These are phyloP conservation scores for Chloranthus sessilifolius DNA, from an alignment of 164 flowering plant genomes.

Conservation along the genomic window DNA sequence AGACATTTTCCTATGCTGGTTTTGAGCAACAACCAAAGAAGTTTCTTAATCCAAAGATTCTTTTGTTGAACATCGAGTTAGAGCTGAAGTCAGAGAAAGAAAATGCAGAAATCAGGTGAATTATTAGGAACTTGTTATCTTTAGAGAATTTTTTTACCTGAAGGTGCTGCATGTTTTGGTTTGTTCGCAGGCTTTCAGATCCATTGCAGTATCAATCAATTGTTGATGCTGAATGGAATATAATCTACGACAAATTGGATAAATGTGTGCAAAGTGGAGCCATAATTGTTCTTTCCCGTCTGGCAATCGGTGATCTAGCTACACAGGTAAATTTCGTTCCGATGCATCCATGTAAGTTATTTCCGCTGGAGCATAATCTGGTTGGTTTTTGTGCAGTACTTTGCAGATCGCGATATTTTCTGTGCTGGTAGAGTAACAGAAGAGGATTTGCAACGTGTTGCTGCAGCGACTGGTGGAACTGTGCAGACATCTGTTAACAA, in stretches of 20 bases:
- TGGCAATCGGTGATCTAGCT: slow-evolving; percentile 95
- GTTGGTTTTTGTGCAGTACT: slow-evolving; percentile 51
- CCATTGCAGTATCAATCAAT: slow-evolving; percentile 95
- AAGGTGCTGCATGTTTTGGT: not conserved
- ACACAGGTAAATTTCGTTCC: slow-evolving; percentile 65
- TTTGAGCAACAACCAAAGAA: slow-evolving; percentile 99
- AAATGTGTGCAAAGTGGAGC: slow-evolving; percentile 97
- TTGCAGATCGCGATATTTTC: slow-evolving; percentile 98
- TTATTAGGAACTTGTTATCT: not conserved
- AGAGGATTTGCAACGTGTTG: slow-evolving; percentile 90
- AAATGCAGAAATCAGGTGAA: slow-evolving; percentile 96
- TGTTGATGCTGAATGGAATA: slow-evolving; percentile 99
- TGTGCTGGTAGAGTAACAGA: slow-evolving; percentile 99
- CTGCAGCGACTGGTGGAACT: slow-evolving; percentile 97
- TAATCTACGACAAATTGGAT: slow-evolving; percentile 95
- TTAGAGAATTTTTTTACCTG: not conserved
- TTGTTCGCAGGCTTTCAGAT: slow-evolving; percentile 69
- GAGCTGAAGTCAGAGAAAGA: slow-evolving; percentile 99
- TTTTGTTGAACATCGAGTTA: slow-evolving; percentile 79
- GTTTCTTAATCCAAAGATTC: slow-evolving; percentile 78
- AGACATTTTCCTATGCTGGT: slow-evolving; percentile 95
- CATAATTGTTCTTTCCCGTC: slow-evolving; percentile 86
- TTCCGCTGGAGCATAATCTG: not conserved
- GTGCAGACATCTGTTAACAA: slow-evolving; percentile 97
- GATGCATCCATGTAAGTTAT: not conserved